Conservation (phyloP, 352 stramenopile genomes). For the Phytopythium montanum region DNA sequence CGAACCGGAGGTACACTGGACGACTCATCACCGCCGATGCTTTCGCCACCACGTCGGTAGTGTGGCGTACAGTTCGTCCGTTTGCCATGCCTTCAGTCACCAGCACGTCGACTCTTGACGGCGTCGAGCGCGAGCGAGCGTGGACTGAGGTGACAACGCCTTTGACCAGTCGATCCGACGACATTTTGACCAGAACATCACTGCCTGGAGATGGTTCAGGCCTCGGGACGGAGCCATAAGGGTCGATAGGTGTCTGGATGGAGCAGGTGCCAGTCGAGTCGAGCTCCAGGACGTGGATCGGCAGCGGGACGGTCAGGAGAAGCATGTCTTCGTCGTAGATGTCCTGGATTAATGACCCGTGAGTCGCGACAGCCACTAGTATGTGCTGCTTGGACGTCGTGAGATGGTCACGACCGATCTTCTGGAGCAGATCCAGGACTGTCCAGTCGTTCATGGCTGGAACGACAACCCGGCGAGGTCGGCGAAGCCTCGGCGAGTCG, state of each 20-base stretch:
- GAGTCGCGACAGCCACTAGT: conserved; percentile 17
- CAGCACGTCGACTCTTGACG: conserved; percentile 13
- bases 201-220: background rate
- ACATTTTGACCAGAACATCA: conserved; percentile 16
- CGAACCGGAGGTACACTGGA: conserved; percentile 34
- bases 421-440: conserved; percentile 35
- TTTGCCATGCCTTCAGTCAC: conserved; percentile 15
- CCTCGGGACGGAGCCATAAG: background rate
- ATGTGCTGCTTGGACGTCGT: conserved; percentile 7
- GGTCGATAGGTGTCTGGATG: background rate
- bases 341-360: conserved; percentile 23
- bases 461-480: conserved; percentile 17
- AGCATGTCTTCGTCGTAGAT: conserved; percentile 29
- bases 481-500: conserved; percentile 12
- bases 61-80: conserved; percentile 7
- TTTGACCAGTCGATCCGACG: conserved; percentile 21
- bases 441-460: conserved; percentile 22
- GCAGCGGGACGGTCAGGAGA: conserved; percentile 16
- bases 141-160: conserved; percentile 5
- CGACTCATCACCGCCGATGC: conserved; percentile 2
- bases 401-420: conserved; percentile 21
- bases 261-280: conserved; percentile 5
- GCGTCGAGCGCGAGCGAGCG: background rate
- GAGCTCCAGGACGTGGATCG: conserved; percentile 44
- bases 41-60: background rate